These are phyloP conservation scores for Calonectria pauciramosa DNA, from an alignment of 2,329 filamentous ascomycete species.

Conservation along the genomic window DNA sequence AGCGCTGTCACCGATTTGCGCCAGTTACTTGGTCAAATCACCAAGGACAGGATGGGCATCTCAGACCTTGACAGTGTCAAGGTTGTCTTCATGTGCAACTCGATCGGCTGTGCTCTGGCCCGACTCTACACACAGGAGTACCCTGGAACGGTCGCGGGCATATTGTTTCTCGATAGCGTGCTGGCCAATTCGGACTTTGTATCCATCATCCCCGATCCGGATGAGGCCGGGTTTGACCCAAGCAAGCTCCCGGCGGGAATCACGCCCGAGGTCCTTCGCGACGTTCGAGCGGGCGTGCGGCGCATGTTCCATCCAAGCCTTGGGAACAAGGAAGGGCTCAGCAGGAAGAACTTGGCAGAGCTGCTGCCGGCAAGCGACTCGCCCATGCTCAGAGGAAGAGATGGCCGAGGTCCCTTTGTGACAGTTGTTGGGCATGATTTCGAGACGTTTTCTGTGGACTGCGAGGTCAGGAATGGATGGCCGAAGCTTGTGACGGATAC, in stretches of 20 bases:
- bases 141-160: constrained; percentile 58
- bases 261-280: constrained; percentile 26
- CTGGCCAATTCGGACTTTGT: constrained; percentile 70
- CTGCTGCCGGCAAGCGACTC: constrained; percentile 35
- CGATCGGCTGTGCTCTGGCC: constrained; percentile 52
- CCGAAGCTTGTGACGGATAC: constrained; percentile 54
- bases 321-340: constrained; percentile 38
- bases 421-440: constrained; percentile 43
- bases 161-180: constrained; percentile 69
- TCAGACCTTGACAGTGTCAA: neutral
- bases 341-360: constrained; percentile 33
- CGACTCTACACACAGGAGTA: constrained; percentile 65
- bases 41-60: neutral
- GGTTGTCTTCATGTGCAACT: constrained; percentile 37
- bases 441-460: constrained; percentile 30
- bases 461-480: constrained; percentile 2
- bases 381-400: constrained; percentile 21
- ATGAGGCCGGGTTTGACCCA: constrained; percentile 59
- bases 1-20: constrained; percentile 48
- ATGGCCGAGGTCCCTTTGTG: constrained; percentile 24
- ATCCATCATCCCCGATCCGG: constrained; percentile 68
- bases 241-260: constrained; percentile 25
- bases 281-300: constrained; percentile 19
- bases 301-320: constrained; percentile 39
- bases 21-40: constrained; percentile 29